Evolutionary conservation across 768 basidiomycete genomes (phyloP).

Genomic region (Rhizopogon rudus): DNA sequence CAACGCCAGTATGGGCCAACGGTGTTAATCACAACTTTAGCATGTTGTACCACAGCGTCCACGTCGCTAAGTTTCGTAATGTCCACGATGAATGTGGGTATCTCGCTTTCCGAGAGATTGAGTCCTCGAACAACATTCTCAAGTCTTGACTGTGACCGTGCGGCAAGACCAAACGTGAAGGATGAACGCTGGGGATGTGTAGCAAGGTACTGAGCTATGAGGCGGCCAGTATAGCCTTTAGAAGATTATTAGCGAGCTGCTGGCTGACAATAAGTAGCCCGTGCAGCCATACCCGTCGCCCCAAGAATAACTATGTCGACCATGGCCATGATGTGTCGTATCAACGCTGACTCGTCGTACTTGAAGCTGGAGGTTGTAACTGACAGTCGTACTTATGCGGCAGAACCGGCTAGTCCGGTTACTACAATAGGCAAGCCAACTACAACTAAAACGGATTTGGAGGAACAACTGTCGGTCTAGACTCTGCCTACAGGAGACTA

Average conservation of each 20-base stretch:
- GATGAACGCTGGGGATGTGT: constrained; percentile 50
- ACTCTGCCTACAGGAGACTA: too few relatives aligned
- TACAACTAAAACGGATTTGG: too few relatives aligned
- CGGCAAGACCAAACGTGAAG: constrained; percentile 69
- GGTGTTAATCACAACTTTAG: constrained; percentile 70
- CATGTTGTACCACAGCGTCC: constrained; percentile 48
- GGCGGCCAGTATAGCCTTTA: constrained; percentile 62
- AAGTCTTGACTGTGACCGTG: constrained; percentile 62
- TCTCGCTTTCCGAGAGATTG: constrained; percentile 30
- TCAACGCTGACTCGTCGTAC: too few relatives aligned
- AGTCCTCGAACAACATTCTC: constrained; percentile 45
- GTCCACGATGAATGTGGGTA: constrained; percentile 52
- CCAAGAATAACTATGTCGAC: constrained; percentile 66
- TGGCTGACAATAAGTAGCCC: background rate
- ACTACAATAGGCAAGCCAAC: too few relatives aligned
- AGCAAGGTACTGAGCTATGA: constrained; percentile 63
- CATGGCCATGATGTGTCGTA: constrained; percentile 18
- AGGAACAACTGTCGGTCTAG: too few relatives aligned
- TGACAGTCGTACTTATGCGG: too few relatives aligned
- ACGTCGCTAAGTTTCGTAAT: constrained; percentile 49
- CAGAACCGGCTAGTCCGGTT: background rate
- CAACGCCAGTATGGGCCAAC: constrained; percentile 72
- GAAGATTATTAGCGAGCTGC: background rate
- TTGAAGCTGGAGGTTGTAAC: too few relatives aligned
- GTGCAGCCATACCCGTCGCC: constrained; percentile 44